These are phyloP conservation scores for Allomyces arbusculus DNA, from an alignment of 192 early-diverging fungal genomes.

Conservation along the genomic window DNA sequence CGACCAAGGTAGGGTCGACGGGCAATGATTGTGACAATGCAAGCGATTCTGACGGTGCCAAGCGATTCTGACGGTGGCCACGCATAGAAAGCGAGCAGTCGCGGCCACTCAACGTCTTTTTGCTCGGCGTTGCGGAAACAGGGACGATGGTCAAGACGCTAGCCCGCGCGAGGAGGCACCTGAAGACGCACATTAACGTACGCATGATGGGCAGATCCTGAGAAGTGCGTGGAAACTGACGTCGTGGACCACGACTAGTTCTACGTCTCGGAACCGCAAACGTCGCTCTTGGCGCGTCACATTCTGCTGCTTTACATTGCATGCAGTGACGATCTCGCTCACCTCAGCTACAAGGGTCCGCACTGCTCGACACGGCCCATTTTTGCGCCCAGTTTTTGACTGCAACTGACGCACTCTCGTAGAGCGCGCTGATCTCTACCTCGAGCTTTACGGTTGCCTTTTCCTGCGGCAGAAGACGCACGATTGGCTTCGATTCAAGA, in stretches of 20 bases:
- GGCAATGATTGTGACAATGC: background rate
- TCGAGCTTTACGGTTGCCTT: conserved; percentile 32
- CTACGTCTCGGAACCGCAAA: conserved; percentile 27
- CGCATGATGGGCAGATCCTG: background rate
- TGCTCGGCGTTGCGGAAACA: conserved; percentile 20
- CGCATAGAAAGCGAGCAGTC: background rate
- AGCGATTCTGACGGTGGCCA: too few relatives aligned
- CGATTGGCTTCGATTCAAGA: conserved; percentile 7
- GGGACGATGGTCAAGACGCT: conserved; percentile 29
- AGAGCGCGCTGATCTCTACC: conserved; percentile 22
- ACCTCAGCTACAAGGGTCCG: conserved; percentile 5
- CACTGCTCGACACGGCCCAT: background rate
- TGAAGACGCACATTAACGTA: conserved; percentile 5
- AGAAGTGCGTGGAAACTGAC: conserved; percentile 1
- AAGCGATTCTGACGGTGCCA: too few relatives aligned
- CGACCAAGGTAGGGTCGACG: background rate
- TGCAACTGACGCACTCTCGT: too few relatives aligned
- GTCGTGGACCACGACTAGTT: conserved; percentile 14
- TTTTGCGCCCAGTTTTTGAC: too few relatives aligned
- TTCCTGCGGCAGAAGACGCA: conserved; percentile 17
- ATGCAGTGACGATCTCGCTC: conserved; percentile 9
- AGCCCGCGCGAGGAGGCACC: conserved; percentile 12
- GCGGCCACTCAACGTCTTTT: conserved; percentile 12
- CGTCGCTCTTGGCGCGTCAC: conserved; percentile 16
- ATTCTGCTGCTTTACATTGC: conserved; percentile 21